Evolutionary conservation across 1,139 yeast species (phyloP), one percentile per base, ranked within the genome.

Genomic region (Geotrichum reessii): DNA sequence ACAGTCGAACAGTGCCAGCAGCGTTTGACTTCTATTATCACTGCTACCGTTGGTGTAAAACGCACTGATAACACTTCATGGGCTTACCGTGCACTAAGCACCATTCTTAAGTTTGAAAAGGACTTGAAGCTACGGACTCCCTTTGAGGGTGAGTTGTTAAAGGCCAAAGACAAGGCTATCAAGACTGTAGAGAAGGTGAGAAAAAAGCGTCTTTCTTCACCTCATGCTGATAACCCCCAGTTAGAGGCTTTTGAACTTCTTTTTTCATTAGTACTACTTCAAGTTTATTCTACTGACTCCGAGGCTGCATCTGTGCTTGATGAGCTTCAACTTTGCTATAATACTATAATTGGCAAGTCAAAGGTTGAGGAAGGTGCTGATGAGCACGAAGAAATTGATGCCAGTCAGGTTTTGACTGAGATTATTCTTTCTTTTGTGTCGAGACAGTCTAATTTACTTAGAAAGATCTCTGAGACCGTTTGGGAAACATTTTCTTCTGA

Each of bases 301-400:
- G 98, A 92, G 63, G 86, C 96, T 0, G 83, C 87, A 3, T 77
- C 83, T 37, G 85, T 90, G 24, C 76, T 91, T 49, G 85, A 84
- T 47, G 99, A 92, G 68, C 74, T 92, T 58, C 83, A 71, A 58
- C 52, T 70, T 51, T 73, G 75, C 60, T 74, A 74, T 63, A 66
- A 71, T 58, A 66, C 68, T 47, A 64, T 72, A 40, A 56, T 69
- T 25, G 69, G 72, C 27, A 65, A 66, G 53, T 60, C 68, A 19
- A 57, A 56, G 33, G 49, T 56, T 7, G 59, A 58, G 28, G 67
- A 64, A 6, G 67, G 69, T 17, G 69, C 69, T 19, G 71, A 69
- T 11, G 71, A 69, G 33, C 70, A 68, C 47, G 71, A 72, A 25
- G 77, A 72, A 7, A 69, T 72, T 17, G 78, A 80, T 59, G 77